Conservation (phyloP, 768 basidiomycete genomes). For the Suillus subalutaceus region DNA sequence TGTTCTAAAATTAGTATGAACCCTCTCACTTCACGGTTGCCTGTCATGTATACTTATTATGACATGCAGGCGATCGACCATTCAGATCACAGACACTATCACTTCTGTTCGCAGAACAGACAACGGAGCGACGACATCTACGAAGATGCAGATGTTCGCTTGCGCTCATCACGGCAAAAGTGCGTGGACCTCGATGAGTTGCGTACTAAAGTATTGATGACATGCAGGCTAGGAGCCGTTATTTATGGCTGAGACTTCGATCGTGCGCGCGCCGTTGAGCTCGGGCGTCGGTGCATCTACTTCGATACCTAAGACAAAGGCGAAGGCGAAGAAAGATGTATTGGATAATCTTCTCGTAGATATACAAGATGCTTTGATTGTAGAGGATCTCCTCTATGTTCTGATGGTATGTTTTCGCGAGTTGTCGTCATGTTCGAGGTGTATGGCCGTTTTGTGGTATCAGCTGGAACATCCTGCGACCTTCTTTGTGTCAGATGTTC, state of each 20-base stretch:
- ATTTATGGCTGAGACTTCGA: slow-evolving; percentile 86
- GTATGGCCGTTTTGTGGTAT: no score
- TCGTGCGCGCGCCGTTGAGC: slow-evolving; percentile 75
- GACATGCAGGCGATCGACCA: slow-evolving; percentile 13
- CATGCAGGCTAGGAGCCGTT: slow-evolving; percentile 65
- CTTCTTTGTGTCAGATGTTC: no score
- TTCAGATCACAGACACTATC: slow-evolving; percentile 79
- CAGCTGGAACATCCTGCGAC: no score
- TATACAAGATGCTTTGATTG: slow-evolving; percentile 78
- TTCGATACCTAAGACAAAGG: slow-evolving; percentile 56
- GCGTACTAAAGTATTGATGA: slow-evolving; percentile 12
- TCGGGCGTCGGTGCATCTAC: slow-evolving; percentile 68
- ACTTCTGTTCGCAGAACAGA: slow-evolving; percentile 72
- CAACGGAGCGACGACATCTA: slow-evolving; percentile 53
- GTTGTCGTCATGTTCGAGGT: no score
- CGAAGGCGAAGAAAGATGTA: slow-evolving; percentile 67
- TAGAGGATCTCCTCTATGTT: no score
- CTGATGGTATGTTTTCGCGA: no score
- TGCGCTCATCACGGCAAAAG: slow-evolving; percentile 45
- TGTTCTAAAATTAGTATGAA: no score
- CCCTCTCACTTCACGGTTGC: no score
- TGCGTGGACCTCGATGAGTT: slow-evolving; percentile 19
- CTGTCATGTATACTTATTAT: neutral
- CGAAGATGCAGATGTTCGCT: slow-evolving; percentile 47
- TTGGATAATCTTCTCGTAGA: slow-evolving; percentile 83